Conservation (phyloP, 2,329 filamentous ascomycete genomes). For the Periconia sp. region DNA sequence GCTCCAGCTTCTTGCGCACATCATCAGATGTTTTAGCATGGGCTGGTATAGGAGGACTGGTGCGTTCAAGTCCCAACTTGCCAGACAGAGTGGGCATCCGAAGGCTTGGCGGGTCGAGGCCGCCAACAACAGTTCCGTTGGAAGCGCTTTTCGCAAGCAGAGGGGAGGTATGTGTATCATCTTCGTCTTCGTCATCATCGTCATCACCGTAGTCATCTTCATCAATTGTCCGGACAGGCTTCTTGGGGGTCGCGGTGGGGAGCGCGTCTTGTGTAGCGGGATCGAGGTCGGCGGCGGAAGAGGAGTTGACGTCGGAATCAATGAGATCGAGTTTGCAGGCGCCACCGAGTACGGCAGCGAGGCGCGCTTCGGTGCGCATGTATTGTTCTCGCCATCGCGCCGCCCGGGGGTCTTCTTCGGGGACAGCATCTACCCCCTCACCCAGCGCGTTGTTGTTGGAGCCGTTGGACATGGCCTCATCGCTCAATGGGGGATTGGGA, state of each 20-base stretch:
- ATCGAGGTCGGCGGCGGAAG: constrained; percentile 29
- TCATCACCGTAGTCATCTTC: constrained; percentile 88
- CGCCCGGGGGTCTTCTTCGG: constrained; percentile 51
- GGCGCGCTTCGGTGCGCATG: constrained; percentile 73
- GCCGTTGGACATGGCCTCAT: constrained; percentile 46
- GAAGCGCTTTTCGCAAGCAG: constrained; percentile 56
- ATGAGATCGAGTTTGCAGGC: constrained; percentile 30
- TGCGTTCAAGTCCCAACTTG: constrained; percentile 62
- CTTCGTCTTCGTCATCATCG: constrained; percentile 57
- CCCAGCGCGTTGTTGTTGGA: constrained; percentile 40
- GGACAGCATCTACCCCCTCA: constrained; percentile 44
- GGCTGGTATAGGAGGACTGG: constrained; percentile 56
- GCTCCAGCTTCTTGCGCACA: constrained; percentile 88
- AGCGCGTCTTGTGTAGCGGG: constrained; percentile 47
- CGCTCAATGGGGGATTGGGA: constrained; percentile 46
- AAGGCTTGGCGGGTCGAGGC: constrained; percentile 66
- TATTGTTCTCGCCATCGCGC: constrained; percentile 75
- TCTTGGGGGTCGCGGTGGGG: constrained; percentile 63
- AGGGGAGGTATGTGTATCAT: constrained; percentile 48
- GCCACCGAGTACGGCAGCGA: constrained; percentile 71
- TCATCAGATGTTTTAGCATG: constrained; percentile 76
- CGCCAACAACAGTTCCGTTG: constrained; percentile 55
- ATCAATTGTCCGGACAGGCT: constrained; percentile 74
- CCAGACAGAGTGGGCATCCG: constrained; percentile 69
- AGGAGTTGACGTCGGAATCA: constrained; percentile 23